Base-by-base conservation (phyloP, 768 basidiomycete species). In the Trametes sanguinea region DNA sequence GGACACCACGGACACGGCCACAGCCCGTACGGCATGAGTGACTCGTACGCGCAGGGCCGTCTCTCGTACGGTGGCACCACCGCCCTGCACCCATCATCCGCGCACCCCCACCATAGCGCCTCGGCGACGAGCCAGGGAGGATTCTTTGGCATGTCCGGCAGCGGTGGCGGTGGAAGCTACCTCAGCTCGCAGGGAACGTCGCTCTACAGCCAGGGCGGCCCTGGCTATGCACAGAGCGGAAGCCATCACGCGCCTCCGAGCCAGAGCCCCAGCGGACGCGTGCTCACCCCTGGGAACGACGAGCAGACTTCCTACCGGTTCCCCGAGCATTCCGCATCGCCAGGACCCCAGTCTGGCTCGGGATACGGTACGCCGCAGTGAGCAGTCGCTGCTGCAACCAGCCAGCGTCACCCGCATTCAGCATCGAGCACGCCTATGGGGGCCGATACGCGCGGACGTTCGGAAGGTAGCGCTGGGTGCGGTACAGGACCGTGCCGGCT, bases 341-440 rank as follows among this genome's bases (percentile, higher is more conserved):
- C 69, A 48, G 71, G 68, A 56, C 73, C 69, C 39, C 67, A 66
- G 55, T 70, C 73, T 33, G 73, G 74, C 2, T 72, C 73, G 35
- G 73, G 74, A 17, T 75, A 73, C 67, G 72, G 67, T 30, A 73
- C 73, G 57, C 72, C 72, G 64, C 74, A 75, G 64, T 74, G 64
- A 60, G 16, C 16, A n/a, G 32, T 47, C 4, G 40, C 50, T 59
- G 14, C 39, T 11, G 33, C 47, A 9, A 35, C 30, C 45, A 51
- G 55, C 11, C 37, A 10, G 56, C 32, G 7, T 13, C n/a, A 35
- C 40, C 37, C 30, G 50, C 51, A 17, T 16, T 37, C 35, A 29
- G 17, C 51, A 37, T 51, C 44, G 56, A 9, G 46, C 51, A 27
- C 44, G 30, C 13, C 61, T 48, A 52, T 53, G 42, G 16, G 30